Evolutionary conservation across 495 filamentous ascomycete species (phyloP).

Genomic region (Aspergillus diversus): DNA sequence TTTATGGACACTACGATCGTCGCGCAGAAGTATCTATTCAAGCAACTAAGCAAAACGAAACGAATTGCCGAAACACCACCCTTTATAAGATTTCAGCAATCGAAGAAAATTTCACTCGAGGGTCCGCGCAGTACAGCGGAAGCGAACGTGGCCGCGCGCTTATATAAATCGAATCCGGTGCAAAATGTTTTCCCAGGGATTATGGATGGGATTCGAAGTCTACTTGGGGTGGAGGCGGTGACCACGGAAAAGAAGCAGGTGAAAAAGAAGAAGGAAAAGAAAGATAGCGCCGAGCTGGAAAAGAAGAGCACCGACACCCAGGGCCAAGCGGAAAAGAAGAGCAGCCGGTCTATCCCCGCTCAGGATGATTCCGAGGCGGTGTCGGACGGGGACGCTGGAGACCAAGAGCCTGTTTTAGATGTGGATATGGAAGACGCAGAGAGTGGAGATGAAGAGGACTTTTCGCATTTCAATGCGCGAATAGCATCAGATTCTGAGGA

Average conservation of each 20-base stretch:
- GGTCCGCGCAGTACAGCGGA: constrained; percentile 53
- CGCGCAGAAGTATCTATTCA: constrained; percentile 73
- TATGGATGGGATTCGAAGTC: constrained; percentile 62
- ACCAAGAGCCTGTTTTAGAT: constrained; percentile 16
- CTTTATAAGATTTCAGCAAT: constrained; percentile 44
- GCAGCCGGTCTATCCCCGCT: neutral
- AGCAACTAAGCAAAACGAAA: constrained; percentile 74
- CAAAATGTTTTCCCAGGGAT: constrained; percentile 67
- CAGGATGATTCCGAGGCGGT: neutral
- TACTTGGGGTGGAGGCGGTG: constrained; percentile 58
- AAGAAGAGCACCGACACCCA: too few relatives aligned
- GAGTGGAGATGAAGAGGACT: constrained; percentile 44
- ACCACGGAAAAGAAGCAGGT: constrained; percentile 22
- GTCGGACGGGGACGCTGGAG: neutral
- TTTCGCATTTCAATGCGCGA: constrained; percentile 55
- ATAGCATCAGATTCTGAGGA: constrained; percentile 58
- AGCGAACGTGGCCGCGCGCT: constrained; percentile 76
- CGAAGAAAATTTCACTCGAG: constrained; percentile 37
- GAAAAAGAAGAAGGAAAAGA: constrained; percentile 16
- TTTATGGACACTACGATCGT: constrained; percentile 65
- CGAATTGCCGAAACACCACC: constrained; percentile 58
- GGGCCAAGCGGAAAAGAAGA: neutral
- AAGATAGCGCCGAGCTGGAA: neutral
- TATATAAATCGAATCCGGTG: constrained; percentile 78
- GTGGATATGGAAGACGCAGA: constrained; percentile 43